phyloP scores from a whole-genome alignment of 2,329 filamentous ascomycete genomes.

The Gnomoniopsis smithogilvyi region DNA sequence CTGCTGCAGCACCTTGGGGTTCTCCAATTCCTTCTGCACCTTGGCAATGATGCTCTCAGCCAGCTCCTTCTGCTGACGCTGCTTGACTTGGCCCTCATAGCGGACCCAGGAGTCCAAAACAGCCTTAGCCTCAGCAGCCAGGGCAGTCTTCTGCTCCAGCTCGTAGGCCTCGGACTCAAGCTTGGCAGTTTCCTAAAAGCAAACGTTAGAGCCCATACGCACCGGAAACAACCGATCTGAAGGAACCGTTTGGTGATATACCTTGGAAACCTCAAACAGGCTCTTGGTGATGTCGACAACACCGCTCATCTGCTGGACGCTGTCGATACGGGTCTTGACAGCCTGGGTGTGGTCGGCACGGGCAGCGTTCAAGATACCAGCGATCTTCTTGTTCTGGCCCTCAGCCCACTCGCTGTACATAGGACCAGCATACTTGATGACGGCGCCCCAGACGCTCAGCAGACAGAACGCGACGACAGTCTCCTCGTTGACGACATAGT shows the following conservation, averaged over 20 bases:
- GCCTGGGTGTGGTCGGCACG: conserved; percentile 92
- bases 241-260: conserved; percentile 36
- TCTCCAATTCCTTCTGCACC: conserved; percentile 98
- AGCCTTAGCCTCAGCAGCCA: conserved; percentile 88
- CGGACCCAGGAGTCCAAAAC: conserved; percentile 98
- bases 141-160: conserved; percentile 92
- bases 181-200: conserved; percentile 81
- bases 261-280: conserved; percentile 98
- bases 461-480: conserved; percentile 91
- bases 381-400: conserved; percentile 85
- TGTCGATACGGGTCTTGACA: conserved; percentile 90
- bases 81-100: conserved; percentile 98
- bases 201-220: conserved; percentile 16
- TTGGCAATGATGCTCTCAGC: conserved; percentile 91
- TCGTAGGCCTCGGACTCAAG: conserved; percentile 96
- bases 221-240: neutral
- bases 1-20: conserved; percentile 94
- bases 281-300: conserved; percentile 97
- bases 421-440: conserved; percentile 92
- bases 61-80: conserved; percentile 95
- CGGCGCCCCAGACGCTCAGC: conserved; percentile 85
- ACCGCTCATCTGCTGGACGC: conserved; percentile 88
- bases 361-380: conserved; percentile 89
- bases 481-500: conserved; percentile 99
- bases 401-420: conserved; percentile 92